phyloP scores from a whole-genome alignment of 129 eudicot genomes.

The carrot (Daucus carota) region DH1_v3.0 NC_030383.2:51645501-51646000 shows the following conservation, averaged over 20 bases:
- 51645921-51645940: neutral
- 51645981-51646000: neutral
- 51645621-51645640: neutral
- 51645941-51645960: no score
- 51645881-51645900: neutral
- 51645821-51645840: no score
- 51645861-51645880: neutral
- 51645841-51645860: no score
- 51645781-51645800: no score
- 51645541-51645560: neutral
- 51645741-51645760: neutral
- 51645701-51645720: neutral
- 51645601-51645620: neutral
- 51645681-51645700: neutral
- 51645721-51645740: neutral
- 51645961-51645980: neutral
- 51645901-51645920: neutral
- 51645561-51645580: neutral
- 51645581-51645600: neutral
- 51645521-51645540: neutral
- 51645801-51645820: no score
- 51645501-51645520: neutral
- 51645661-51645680: neutral
- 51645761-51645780: no score
- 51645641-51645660: no score